Evolutionary conservation across 139 green algal genomes (phyloP), one percentile per base, ranked within the genome.

Genomic region (Edaphochlamys debaryana): DNA sequence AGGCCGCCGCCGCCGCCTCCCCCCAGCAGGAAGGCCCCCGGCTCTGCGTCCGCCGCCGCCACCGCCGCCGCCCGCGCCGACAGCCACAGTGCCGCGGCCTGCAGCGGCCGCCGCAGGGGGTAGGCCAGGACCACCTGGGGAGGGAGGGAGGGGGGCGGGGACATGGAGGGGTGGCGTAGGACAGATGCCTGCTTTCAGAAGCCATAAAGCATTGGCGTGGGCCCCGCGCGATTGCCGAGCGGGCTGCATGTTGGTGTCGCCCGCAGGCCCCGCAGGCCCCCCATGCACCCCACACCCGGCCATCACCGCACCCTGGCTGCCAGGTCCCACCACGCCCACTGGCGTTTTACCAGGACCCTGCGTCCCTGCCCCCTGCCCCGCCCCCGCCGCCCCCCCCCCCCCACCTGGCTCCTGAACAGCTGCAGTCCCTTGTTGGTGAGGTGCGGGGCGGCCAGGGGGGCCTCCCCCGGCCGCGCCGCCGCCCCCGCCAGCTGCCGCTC

Each of bases 341-440:
- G n/a, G n/a, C n/a, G n/a, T n/a, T n/a, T n/a, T n/a, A n/a, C n/a
- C n/a, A n/a, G n/a, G n/a, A n/a, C n/a, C n/a, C n/a, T n/a, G n/a
- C n/a, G n/a, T n/a, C n/a, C n/a, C n/a, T n/a, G n/a, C n/a, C n/a
- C n/a, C n/a, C n/a, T n/a, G n/a, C n/a, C n/a, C n/a, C n/a, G n/a
- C n/a, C n/a, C n/a, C n/a, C n/a, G n/a, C n/a, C n/a, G n/a, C n/a
- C n/a, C n/a, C n/a, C n/a, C n/a, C n/a, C n/a, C 4, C n/a, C 67
- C 19, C 58, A 86, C 79, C 54, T 80, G 45, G n/a, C 64, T 71
- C 50, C 82, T 62, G 66, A 87, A 87, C 36, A 82, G 50, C 64
- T 73, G n/a, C 37, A 87, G 73, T 5, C 82, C 82, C 82, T 87
- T 83, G 54, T 87, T 83, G 38, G 63, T 79, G 25, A 87, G 82